Base-by-base conservation (phyloP, 352 stramenopile genomes). In the Pythium dissimile region DNA sequence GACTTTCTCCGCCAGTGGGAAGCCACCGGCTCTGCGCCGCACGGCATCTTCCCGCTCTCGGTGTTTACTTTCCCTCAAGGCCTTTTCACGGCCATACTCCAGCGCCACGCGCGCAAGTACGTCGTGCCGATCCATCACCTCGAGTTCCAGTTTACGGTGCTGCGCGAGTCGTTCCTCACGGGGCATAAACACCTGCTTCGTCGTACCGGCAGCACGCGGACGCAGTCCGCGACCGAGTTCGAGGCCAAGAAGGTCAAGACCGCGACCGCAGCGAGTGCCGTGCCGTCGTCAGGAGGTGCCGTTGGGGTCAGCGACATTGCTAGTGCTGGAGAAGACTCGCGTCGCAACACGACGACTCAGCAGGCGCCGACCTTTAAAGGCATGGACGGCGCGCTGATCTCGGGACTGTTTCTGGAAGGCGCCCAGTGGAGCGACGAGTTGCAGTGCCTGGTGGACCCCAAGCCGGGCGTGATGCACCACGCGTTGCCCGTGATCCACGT, bases 401-500 rank as follows among this genome's bases (percentile, higher is more conserved):
- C 68, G 20, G 84, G 80, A 1, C 47, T 94, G 51, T 67, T 84
- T 31, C 45, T 94, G 8, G 83, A 94, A 67, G 79, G 81, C 18
- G 84, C 75, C 1, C 77, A 75, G 28, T 94, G 84, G 84, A 73
- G 71, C 49, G 69, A 71, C 18, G 67, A 85, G 24, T 45, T 68
- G 3, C 63, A 72, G 15, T 73, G 70, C 59, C 59, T 93, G n/a
- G 77, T 72, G 7, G 71, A 79, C 12, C 67, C 84, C 3, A 57
- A 57, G 11, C 81, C 81, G 10, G 80, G 80, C 5, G 58, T 84
- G 11, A 84, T 91, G 66, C 69, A 82, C 18, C 72, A 89, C 34
- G 58, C 68, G 21, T 89, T 97, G 70, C 90, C 94, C 18, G 58
- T 88, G 12, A 90, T 98, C 23, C 85, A 93, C 51, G 90, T 98